Evolutionary conservation across 495 filamentous ascomycete genomes (phyloP).

Genomic region (Alectoria sarmentosa): DNA sequence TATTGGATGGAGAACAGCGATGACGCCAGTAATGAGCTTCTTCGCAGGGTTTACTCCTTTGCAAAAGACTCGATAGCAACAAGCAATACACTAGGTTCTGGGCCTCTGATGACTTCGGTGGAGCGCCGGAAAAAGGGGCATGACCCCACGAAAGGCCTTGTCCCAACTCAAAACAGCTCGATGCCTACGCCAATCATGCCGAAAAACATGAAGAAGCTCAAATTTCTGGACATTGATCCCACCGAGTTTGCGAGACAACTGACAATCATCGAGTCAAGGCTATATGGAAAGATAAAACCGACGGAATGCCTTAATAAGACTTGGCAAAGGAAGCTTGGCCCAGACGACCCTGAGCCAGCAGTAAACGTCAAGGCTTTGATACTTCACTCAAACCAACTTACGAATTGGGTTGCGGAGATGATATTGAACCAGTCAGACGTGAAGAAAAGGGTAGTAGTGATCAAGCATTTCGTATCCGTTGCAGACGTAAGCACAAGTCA

Average conservation of each 20-base stretch:
- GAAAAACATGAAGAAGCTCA: constrained; percentile 99
- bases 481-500: constrained; percentile 64
- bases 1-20: constrained; percentile 97
- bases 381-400: constrained; percentile 94
- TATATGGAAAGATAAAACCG: constrained; percentile 91
- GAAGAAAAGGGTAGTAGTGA: constrained; percentile 91
- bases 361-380: constrained; percentile 94
- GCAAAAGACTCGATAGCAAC: constrained; percentile 87
- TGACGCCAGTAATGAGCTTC: constrained; percentile 73
- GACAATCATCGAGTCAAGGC: constrained; percentile 90
- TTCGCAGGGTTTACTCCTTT: constrained; percentile 82
- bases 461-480: constrained; percentile 95
- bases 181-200: constrained; percentile 86
- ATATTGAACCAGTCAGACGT: constrained; percentile 90
- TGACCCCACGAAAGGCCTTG: constrained; percentile 76
- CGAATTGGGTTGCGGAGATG: constrained; percentile 99
- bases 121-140: constrained; percentile 83
- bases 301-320: constrained; percentile 97
- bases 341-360: constrained; percentile 81
- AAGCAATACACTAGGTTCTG: constrained; percentile 82
- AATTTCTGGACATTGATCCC: constrained; percentile 95
- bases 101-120: constrained; percentile 69
- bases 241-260: constrained; percentile 93
- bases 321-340: constrained; percentile 87
- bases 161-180: constrained; percentile 72